phyloP scores from a whole-genome alignment of 352 stramenopile genomes.

The Phytopythium mirpurense region DNA sequence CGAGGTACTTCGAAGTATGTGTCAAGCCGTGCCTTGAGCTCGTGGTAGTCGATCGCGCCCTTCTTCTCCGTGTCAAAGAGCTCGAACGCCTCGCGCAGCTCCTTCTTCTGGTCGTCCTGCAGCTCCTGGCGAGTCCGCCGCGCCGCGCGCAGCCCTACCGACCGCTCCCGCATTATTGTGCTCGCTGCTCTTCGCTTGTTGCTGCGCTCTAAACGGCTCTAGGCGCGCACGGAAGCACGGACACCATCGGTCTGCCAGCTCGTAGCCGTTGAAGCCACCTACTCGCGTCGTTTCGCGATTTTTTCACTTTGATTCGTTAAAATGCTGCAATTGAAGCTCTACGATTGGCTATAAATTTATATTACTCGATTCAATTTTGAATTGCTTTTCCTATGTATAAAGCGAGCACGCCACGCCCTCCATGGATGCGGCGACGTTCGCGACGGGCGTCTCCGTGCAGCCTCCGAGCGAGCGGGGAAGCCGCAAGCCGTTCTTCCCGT shows the following conservation, averaged over 20 bases:
- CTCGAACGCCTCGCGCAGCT: constrained; percentile 91
- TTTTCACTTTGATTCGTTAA: constrained; percentile 14
- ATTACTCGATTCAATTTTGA: constrained; percentile 3
- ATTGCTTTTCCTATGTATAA: not conserved
- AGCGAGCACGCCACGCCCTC: not conserved
- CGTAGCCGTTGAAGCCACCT: not conserved
- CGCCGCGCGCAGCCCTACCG: constrained; percentile 7
- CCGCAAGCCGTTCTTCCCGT: constrained; percentile 16
- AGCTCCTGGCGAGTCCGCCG: constrained; percentile 67
- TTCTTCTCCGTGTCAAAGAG: constrained; percentile 92
- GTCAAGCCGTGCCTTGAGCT: constrained; percentile 72
- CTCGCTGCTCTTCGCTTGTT: not conserved
- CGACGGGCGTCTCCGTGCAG: constrained; percentile 50
- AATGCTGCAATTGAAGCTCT: constrained; percentile 4
- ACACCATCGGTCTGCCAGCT: not conserved
- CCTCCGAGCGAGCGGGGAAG: constrained; percentile 16
- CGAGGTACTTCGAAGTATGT: too few relatives aligned
- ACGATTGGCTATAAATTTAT: constrained; percentile 10
- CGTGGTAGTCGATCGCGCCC: constrained; percentile 89
- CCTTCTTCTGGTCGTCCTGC: constrained; percentile 80
- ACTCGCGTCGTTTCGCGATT: constrained; percentile 5
- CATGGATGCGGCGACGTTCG: constrained; percentile 45
- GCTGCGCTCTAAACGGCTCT: not conserved
- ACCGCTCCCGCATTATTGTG: constrained; percentile 2
- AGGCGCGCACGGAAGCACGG: not conserved